Base-by-base conservation (phyloP, 208 protist species). In the Kentomonas sorsogonicus region DNA sequence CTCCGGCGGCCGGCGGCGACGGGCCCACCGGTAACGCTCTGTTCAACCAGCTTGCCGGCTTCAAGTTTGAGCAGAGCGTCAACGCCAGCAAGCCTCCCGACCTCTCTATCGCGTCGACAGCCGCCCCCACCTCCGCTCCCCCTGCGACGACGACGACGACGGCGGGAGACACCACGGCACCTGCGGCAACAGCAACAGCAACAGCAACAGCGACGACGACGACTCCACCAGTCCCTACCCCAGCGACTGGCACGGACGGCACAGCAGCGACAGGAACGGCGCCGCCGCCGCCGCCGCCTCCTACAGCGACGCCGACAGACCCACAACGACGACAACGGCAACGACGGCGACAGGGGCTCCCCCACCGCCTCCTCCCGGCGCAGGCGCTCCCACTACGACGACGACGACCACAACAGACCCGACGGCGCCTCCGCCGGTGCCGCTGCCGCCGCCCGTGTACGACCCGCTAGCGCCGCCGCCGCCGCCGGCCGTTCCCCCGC, bases 11-110 rank as follows among this genome's bases (percentile, higher is more conserved):
- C n/a, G n/a, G n/a, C n/a, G n/a, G n/a, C n/a, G n/a, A n/a, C n/a
- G n/a, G n/a, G n/a, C n/a, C n/a, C n/a, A 48, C 27, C 23, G 25
- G 33, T 34, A 67, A 40, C 23, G 7, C 62, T 3, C 46, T 67
- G 20, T 67, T 61, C 40, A 30, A 54, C 46, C 60, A 67, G 26
- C 29, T 67, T 18, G 45, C 62, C 25, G 51, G 34, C 3, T 67
- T 54, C 38, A 53, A 56, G 33, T 60, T 67, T 52, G 62, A 45
- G 3, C 39, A 47, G 25, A 44, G 41, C 16, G 25, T 56, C 25
- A n/a, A 4, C 7, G 38, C 38, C 38, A 43, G 15, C 7, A 16
- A 5, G 7, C 38, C 38, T 9, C 38, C 11, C 11, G 11, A 36
- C 33, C 33, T 11, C 33, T 36, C 33, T 36, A 36, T 5, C 11